Evolutionary conservation across 169 alveolate genomes (phyloP).

Genomic region (Theileria orientalis): DNA sequence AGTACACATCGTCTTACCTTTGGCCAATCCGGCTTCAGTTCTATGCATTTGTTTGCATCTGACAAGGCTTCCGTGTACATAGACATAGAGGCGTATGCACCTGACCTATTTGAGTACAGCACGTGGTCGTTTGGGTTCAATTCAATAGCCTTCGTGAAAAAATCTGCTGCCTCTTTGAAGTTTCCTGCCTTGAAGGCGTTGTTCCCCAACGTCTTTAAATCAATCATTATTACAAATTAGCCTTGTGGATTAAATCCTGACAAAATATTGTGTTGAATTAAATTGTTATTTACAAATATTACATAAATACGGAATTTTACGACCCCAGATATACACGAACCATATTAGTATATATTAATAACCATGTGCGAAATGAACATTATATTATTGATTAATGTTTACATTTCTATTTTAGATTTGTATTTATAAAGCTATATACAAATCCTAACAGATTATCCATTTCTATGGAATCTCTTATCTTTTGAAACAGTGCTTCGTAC

Average conservation of each 20-base stretch:
- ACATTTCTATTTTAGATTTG: neutral
- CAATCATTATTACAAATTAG: constrained; percentile 79
- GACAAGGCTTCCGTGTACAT: constrained; percentile 87
- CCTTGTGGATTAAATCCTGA: constrained; percentile 27
- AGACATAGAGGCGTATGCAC: constrained; percentile 86
- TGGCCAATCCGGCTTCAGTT: constrained; percentile 90
- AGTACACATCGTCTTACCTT: constrained; percentile 63
- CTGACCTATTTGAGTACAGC: constrained; percentile 92
- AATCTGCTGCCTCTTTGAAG: constrained; percentile 86
- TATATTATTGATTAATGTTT: too few relatives aligned
- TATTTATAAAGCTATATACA: constrained; percentile 5
- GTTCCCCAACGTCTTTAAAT: constrained; percentile 88
- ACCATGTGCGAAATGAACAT: too few relatives aligned
- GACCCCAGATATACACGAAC: neutral
- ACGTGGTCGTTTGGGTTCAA: constrained; percentile 88
- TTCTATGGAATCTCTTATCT: constrained; percentile 44
- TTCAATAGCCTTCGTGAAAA: constrained; percentile 89
- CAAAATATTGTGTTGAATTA: neutral
- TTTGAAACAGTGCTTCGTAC: constrained; percentile 54
- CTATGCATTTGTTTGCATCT: constrained; percentile 89
- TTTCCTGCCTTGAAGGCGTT: constrained; percentile 89
- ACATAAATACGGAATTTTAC: neutral
- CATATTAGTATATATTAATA: too few relatives aligned
- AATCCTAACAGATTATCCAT: constrained; percentile 13
- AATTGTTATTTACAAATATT: neutral